phyloP scores from a whole-genome alignment of 2,329 filamentous ascomycete genomes.

The Claviceps africana region DNA sequence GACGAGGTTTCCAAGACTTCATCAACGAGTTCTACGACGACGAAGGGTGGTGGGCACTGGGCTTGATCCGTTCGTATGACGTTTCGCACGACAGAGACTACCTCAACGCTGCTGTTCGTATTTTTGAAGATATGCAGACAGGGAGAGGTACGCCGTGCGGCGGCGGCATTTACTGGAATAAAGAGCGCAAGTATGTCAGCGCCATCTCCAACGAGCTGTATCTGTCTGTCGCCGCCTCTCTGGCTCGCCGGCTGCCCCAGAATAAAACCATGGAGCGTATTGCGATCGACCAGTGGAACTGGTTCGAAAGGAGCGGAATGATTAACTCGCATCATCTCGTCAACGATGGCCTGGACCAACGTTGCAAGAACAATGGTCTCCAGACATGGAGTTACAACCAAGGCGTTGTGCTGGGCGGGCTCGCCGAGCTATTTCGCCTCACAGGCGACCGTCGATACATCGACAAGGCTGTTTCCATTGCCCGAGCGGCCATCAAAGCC shows the following conservation, averaged over 20 bases:
- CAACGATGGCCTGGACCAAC: conserved; percentile 36
- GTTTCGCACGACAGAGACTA: conserved; percentile 37
- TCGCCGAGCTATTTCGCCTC: conserved; percentile 36
- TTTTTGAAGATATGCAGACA: conserved; percentile 43
- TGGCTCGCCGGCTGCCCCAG: conserved; percentile 33
- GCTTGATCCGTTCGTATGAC: conserved; percentile 42
- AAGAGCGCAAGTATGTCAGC: conserved; percentile 35
- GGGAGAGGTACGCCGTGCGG: conserved; percentile 34
- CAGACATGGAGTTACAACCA: conserved; percentile 44
- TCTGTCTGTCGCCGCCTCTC: conserved; percentile 35
- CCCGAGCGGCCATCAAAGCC: conserved; percentile 34
- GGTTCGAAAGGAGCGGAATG: conserved; percentile 37
- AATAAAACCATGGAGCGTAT: conserved; percentile 30
- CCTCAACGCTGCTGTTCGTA: conserved; percentile 35
- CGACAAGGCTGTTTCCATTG: conserved; percentile 30
- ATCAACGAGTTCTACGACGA: conserved; percentile 45
- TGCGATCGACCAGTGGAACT: conserved; percentile 37
- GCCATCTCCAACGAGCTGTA: conserved; percentile 47
- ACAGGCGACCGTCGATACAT: conserved; percentile 29
- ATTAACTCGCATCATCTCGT: conserved; percentile 36
- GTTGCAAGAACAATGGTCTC: conserved; percentile 37
- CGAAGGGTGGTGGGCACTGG: conserved; percentile 51
- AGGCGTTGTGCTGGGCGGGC: conserved; percentile 40
- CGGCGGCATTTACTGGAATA: conserved; percentile 44
- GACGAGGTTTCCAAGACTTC: conserved; percentile 25